Conservation (phyloP, 768 basidiomycete genomes). For the Rhizopogon rudus region DNA sequence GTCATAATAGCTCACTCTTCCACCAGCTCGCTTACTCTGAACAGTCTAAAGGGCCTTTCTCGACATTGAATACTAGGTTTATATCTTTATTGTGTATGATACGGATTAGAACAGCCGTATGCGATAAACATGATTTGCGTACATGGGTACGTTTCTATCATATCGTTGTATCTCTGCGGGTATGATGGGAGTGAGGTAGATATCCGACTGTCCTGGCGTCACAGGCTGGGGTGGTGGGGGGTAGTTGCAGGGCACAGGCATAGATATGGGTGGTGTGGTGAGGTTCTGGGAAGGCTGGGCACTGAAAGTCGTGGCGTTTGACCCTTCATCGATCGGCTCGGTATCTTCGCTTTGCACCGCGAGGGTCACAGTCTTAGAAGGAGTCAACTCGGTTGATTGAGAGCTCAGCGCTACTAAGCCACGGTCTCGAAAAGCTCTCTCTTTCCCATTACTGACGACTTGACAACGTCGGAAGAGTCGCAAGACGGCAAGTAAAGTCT, state of each 20-base stretch:
- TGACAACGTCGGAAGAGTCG: neutral
- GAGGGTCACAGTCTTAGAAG: neutral
- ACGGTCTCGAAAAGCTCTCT: neutral
- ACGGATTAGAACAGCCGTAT: neutral
- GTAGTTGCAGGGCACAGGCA: neutral
- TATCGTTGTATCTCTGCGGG: neutral
- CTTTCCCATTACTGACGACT: neutral
- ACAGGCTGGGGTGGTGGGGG: neutral
- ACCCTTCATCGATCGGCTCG: neutral
- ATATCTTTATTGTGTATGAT: neutral
- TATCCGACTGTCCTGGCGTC: neutral
- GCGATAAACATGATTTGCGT: neutral
- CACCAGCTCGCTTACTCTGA: neutral
- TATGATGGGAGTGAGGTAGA: neutral
- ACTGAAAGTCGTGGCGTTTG: neutral
- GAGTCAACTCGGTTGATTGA: neutral
- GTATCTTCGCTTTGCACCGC: neutral
- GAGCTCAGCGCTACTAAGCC: neutral
- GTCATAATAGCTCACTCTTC: neutral
- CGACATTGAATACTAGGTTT: neutral
- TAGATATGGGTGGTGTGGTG: neutral
- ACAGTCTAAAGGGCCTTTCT: neutral
- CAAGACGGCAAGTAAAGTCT: neutral
- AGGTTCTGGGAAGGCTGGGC: neutral
- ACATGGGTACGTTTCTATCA: neutral